Evolutionary conservation across 345 rosid species (phyloP).

Genomic region (Heritiera littoralis): DNA sequence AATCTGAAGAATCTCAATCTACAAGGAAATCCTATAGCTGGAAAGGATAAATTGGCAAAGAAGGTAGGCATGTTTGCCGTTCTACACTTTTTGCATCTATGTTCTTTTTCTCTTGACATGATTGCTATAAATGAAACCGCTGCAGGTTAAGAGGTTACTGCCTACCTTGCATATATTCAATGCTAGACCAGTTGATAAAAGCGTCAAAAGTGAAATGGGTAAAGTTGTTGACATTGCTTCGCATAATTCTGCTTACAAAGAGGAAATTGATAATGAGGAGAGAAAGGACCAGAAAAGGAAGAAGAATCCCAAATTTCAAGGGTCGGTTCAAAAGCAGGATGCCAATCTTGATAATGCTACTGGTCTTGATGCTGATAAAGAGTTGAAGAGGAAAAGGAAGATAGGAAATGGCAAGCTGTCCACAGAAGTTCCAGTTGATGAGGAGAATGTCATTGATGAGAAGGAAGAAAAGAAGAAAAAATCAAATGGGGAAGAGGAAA

Average conservation of each 20-base stretch:
- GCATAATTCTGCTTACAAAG: slow-evolving; percentile 22
- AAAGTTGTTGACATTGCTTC: slow-evolving; percentile 26
- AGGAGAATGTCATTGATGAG: slow-evolving; percentile 12
- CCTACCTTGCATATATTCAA: slow-evolving; percentile 71
- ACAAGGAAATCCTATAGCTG: slow-evolving; percentile 79
- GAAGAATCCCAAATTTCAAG: slow-evolving; percentile 31
- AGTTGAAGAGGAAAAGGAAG: slow-evolving; percentile 31
- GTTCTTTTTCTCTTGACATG: slow-evolving; percentile 2
- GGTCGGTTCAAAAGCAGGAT: slow-evolving; percentile 12
- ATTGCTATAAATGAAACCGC: neutral
- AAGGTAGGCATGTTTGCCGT: slow-evolving; percentile 44
- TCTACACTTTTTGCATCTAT: neutral
- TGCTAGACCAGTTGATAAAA: slow-evolving; percentile 60
- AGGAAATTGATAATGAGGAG: slow-evolving; percentile 31
- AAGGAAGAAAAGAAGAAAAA: slow-evolving; percentile 40
- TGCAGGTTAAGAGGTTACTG: slow-evolving; percentile 60
- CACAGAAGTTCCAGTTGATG: slow-evolving; percentile 18
- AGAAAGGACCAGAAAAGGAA: slow-evolving; percentile 18
- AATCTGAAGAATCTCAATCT: slow-evolving; percentile 72
- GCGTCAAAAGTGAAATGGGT: slow-evolving; percentile 33
- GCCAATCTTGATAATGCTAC: slow-evolving; percentile 10
- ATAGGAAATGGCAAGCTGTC: slow-evolving; percentile 25
- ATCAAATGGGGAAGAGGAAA: slow-evolving; percentile 30
- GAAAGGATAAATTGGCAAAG: slow-evolving; percentile 60
- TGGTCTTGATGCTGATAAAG: slow-evolving; percentile 25